Evolutionary conservation across 495 filamentous ascomycete species (phyloP).

Genomic region (Parmelia sp.): DNA sequence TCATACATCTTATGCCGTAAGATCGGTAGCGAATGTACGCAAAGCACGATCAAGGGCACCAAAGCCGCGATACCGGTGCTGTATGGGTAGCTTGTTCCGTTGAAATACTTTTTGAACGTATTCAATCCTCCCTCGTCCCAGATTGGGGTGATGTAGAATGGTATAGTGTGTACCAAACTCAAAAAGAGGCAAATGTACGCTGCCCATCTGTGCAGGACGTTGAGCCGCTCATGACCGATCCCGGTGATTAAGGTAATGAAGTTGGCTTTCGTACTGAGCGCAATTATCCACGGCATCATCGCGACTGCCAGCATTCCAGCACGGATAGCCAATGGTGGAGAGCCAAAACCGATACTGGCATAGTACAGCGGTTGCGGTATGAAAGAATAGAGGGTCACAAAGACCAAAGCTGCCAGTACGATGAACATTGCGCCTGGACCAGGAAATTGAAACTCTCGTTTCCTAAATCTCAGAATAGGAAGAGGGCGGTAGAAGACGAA

Average conservation of each 20-base stretch:
- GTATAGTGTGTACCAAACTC: conserved; percentile 73
- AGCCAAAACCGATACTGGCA: conserved; percentile 73
- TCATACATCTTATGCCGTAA: conserved; percentile 65
- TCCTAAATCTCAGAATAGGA: conserved; percentile 58
- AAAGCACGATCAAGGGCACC: conserved; percentile 72
- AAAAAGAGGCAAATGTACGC: conserved; percentile 84
- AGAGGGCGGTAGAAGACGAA: conserved; percentile 83
- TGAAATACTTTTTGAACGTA: conserved; percentile 61
- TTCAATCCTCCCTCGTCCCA: conserved; percentile 67
- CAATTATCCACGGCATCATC: conserved; percentile 91
- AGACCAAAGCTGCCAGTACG: conserved; percentile 56
- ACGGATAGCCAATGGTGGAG: conserved; percentile 82
- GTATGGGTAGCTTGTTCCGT: conserved; percentile 62
- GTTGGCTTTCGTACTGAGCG: conserved; percentile 86
- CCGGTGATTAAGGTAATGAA: conserved; percentile 78
- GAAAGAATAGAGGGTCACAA: conserved; percentile 75
- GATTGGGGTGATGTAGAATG: conserved; percentile 83
- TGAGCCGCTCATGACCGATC: conserved; percentile 85
- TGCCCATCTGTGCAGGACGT: conserved; percentile 88
- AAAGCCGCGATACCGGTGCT: conserved; percentile 85
- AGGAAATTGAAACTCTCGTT: conserved; percentile 62
- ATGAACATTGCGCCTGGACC: conserved; percentile 63
- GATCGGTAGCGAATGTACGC: conserved; percentile 72
- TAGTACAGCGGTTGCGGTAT: conserved; percentile 80
- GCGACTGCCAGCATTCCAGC: conserved; percentile 90